These are phyloP conservation scores for Selaginella moellendorffii DNA, from an alignment of 75 land plant species.

Conservation along the genomic window DNA sequence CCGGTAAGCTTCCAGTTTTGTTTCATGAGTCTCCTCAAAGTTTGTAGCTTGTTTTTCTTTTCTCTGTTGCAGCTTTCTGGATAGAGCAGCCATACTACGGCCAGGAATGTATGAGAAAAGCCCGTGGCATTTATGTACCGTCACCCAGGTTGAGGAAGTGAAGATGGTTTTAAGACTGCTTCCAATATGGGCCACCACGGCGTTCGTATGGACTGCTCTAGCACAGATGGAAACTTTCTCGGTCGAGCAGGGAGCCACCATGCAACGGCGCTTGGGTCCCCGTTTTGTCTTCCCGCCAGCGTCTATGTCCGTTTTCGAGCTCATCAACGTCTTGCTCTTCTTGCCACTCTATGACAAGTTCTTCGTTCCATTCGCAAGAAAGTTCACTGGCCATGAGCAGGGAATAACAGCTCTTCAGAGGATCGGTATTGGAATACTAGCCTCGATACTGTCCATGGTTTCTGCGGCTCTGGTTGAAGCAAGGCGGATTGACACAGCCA, in stretches of 20 bases:
- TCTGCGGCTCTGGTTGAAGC: slow-evolving; percentile 55
- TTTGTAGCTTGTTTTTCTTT: too few species aligned
- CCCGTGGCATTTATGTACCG: slow-evolving; percentile 54
- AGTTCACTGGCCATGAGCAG: slow-evolving; percentile 36
- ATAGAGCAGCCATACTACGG: too few species aligned
- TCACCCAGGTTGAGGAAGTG: slow-evolving; percentile 82
- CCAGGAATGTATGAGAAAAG: slow-evolving; percentile 3
- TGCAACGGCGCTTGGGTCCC: slow-evolving; percentile 46
- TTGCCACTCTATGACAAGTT: slow-evolving; percentile 54
- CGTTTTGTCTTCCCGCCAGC: slow-evolving; percentile 58
- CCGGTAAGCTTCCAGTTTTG: slow-evolving; percentile 34
- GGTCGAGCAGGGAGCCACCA: slow-evolving; percentile 63
- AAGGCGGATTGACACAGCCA: slow-evolving; percentile 36
- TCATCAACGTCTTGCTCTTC: slow-evolving; percentile 48
- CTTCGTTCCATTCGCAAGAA: slow-evolving; percentile 33
- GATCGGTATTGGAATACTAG: slow-evolving; percentile 47
- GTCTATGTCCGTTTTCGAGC: slow-evolving; percentile 65
- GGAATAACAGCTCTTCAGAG: slow-evolving; percentile 62
- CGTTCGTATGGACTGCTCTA: slow-evolving; percentile 73
- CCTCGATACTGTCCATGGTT: slow-evolving; percentile 58
- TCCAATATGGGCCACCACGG: slow-evolving; percentile 80
- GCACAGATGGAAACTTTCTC: slow-evolving; percentile 93
- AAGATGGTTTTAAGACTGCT: slow-evolving; percentile 54
- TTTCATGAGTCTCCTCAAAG: too few species aligned
- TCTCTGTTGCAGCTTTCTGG: too few species aligned